Percentiles rank a stretch among this genome's conserved stretches.
Conservation (phyloP, 2,329 filamentous ascomycete genomes). For the Colletotrichum horii region DNA sequence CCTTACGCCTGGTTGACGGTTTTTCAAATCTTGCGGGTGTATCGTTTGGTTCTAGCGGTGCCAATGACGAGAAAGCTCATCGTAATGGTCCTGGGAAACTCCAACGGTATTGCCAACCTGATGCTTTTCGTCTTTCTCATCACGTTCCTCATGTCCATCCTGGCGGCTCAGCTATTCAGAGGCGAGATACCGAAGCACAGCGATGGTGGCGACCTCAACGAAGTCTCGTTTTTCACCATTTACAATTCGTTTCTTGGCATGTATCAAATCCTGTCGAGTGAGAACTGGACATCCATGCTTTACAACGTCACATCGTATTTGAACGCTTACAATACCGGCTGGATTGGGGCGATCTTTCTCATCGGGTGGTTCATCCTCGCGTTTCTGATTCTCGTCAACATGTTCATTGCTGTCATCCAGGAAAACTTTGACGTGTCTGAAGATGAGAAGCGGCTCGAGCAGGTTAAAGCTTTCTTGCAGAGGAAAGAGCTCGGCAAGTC, state of each 20-base stretch:
- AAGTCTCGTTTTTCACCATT: conserved; percentile 84
- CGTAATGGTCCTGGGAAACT: conserved; percentile 86
- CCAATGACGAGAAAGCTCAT: conserved; percentile 88
- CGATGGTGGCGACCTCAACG: conserved; percentile 63
- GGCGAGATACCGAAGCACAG: conserved; percentile 78
- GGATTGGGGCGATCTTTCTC: conserved; percentile 91
- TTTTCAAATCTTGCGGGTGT: conserved; percentile 92
- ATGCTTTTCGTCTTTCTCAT: conserved; percentile 97
- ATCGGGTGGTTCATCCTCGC: conserved; percentile 95
- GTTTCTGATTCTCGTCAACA: conserved; percentile 96
- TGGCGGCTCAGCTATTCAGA: conserved; percentile 91
- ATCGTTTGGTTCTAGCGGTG: conserved; percentile 89
- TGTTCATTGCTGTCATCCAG: conserved; percentile 99
- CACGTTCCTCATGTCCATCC: conserved; percentile 91
- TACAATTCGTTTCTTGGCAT: conserved; percentile 97
- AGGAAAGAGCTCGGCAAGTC: conserved; percentile 82
- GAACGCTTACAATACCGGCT: conserved; percentile 71
- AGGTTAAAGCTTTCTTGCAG: conserved; percentile 93
- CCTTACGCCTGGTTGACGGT: conserved; percentile 87
- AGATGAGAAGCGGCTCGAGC: conserved; percentile 95
- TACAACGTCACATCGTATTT: conserved; percentile 81
- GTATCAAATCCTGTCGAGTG: conserved; percentile 95
- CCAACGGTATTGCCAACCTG: conserved; percentile 88
- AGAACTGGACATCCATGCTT: conserved; percentile 91
- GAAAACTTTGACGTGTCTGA: conserved; percentile 99